Conservation (phyloP, 225 moss, liverwort and hornwort genomes). For the Anthoceros angustus region DNA sequence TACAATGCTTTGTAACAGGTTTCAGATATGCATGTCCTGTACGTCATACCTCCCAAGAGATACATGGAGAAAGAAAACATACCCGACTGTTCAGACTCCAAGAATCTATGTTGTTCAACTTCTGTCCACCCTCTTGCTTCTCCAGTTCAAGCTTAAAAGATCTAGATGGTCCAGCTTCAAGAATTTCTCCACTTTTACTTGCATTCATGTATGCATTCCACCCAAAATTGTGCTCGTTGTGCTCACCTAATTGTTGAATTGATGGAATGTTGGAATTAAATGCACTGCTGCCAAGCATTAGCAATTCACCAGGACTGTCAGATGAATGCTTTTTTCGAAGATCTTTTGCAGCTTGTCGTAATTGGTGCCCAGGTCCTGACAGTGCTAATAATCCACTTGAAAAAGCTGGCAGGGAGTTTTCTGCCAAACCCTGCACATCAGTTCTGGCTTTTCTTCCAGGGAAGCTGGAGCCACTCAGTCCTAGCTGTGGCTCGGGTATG, state of each 20-base stretch:
- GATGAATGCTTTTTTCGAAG: neutral
- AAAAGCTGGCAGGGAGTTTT: neutral
- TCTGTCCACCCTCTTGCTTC: neutral
- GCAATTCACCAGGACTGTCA: too few relatives aligned
- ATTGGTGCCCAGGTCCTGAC: neutral
- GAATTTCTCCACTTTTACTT: too few relatives aligned
- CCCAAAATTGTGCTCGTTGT: too few relatives aligned
- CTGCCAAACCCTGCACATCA: neutral
- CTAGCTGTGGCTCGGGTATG: slow-evolving; percentile 18
- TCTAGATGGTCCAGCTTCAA: too few relatives aligned
- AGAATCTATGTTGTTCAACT: neutral
- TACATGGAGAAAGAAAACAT: neutral
- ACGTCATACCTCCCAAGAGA: too few relatives aligned
- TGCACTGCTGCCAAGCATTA: too few relatives aligned
- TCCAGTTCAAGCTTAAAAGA: neutral
- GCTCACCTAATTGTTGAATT: too few relatives aligned
- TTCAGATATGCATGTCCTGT: too few relatives aligned
- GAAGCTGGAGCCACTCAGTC: neutral
- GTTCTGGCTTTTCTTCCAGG: neutral
- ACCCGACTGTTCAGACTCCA: neutral
- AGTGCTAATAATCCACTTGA: neutral
- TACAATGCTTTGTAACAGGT: too few relatives aligned
- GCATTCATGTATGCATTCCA: too few relatives aligned
- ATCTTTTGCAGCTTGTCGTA: neutral
- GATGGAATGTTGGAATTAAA: too few relatives aligned